Conservation (phyloP, 140 eudicot genomes). For the Erigeron philadelphicus region DNA sequence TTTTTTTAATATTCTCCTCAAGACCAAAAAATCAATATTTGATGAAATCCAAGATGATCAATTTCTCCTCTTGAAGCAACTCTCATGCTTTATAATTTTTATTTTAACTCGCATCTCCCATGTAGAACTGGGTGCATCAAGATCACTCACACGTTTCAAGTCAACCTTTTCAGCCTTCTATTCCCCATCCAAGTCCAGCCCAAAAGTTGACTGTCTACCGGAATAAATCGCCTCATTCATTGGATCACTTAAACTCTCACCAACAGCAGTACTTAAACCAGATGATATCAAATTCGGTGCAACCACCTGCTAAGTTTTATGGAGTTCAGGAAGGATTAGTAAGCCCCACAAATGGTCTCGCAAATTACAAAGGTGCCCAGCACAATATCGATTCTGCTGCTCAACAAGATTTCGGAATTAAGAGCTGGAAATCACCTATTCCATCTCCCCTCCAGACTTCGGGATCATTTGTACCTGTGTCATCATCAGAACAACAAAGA, state of each 20-base stretch:
- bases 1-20: not conserved
- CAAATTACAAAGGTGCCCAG: not conserved
- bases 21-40: not conserved
- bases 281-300: conserved; percentile 27
- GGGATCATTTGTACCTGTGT: not conserved
- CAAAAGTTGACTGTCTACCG: conserved; percentile 30
- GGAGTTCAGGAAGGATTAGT: conserved; percentile 34
- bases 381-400: not conserved
- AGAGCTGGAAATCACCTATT: not conserved
- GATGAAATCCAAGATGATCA: not conserved
- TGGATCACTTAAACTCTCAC: conserved; percentile 15
- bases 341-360: conserved; percentile 28
- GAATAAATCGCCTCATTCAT: not conserved
- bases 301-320: conserved; percentile 29
- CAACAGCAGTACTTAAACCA: conserved; percentile 37
- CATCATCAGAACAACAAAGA: not conserved
- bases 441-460: not conserved
- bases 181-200: conserved; percentile 28
- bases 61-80: too few species aligned
- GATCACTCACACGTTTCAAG: conserved; percentile 23
- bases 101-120: not conserved
- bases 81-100: not conserved
- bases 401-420: not conserved
- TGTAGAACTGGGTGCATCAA: conserved; percentile 37
- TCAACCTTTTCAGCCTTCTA: conserved; percentile 36